Base-by-base conservation (phyloP, 345 rosid species). In the Linum tenue region DNA sequence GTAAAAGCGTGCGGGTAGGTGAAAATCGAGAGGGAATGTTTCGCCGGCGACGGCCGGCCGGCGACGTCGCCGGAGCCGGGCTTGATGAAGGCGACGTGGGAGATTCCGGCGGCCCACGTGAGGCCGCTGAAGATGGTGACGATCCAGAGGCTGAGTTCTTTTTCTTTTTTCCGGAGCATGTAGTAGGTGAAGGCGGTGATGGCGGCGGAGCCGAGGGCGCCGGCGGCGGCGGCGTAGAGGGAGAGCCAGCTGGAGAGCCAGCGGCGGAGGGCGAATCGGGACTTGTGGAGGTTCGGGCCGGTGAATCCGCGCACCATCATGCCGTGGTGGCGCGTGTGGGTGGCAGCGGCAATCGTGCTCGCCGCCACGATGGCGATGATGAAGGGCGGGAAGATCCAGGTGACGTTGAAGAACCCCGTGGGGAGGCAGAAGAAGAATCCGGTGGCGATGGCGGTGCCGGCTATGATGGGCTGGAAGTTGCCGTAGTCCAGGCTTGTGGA, bases 71-170 rank as follows among this genome's bases (percentile, higher is more conserved):
- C 60, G 37, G 3, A 3, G 36, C 38, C 75, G 12, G 77, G 73
- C 44, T 80, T 78, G 0, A 75, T 37, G 6, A 59, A 37, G 37
- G 55, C 6, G 16, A 77, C 59, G 43, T 81, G 82, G 7, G 75
- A 15, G 5, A 74, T 58, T 5, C 91, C 88, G 2, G 65, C 37
- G 11, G 84, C 77, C 91, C 88, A 86, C 37, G 48, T 69, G 12
- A 86, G 71, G 69, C 88, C 86, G 69, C 88, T 80, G 70, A 82
- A 86, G 39, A 84, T 86, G 3, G 88, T 82, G 64, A 86, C 85
- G 5, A 84, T 71, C 91, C 88, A 86, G 16, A 86, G 74, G 35
- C 84, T 75, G 1, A 64, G 60, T 16, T 69, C 69, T 15, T 50
- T 68, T 42, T 80, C 80, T 0, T 41, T 56, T 12, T 75, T 53